Percentiles rank a stretch among this genome's conserved stretches.
These are phyloP conservation scores for Penicillium robsamsonii DNA, from an alignment of 495 filamentous ascomycete genomes.

Conservation along the genomic window DNA sequence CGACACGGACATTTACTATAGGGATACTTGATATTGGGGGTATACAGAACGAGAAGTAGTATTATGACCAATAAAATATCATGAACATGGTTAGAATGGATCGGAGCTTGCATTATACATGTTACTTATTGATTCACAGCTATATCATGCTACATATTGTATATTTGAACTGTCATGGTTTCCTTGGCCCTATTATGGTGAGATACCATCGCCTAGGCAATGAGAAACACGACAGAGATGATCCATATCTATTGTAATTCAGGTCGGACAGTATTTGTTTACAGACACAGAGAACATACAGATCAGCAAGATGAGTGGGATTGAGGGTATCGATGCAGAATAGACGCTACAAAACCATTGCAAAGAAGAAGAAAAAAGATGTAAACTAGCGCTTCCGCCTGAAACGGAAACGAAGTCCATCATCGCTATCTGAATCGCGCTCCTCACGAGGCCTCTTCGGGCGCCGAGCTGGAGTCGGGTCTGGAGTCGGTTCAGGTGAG, in stretches of 20 bases:
- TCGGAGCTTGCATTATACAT: not conserved
- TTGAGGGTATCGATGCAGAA: slow-evolving; percentile 23
- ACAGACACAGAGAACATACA: not conserved
- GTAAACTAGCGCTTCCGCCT: slow-evolving; percentile 44
- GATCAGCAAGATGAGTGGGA: not conserved
- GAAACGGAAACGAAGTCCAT: slow-evolving; percentile 59
- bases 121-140: not conserved
- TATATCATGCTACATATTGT: not conserved
- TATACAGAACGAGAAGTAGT: not conserved
- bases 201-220: not conserved
- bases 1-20: not conserved
- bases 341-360: slow-evolving; percentile 11
- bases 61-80: not conserved
- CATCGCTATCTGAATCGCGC: slow-evolving; percentile 46
- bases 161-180: not conserved
- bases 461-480: slow-evolving; percentile 23
- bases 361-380: not conserved
- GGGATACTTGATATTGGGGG: not conserved
- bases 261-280: not conserved
- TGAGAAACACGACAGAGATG: not conserved
- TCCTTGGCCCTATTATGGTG: not conserved
- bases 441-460: slow-evolving; percentile 46
- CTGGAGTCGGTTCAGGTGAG: slow-evolving; percentile 16
- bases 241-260: not conserved
- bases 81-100: not conserved